Conservation (phyloP, 352 stramenopile genomes). For the Pythium dissotocum region DNA sequence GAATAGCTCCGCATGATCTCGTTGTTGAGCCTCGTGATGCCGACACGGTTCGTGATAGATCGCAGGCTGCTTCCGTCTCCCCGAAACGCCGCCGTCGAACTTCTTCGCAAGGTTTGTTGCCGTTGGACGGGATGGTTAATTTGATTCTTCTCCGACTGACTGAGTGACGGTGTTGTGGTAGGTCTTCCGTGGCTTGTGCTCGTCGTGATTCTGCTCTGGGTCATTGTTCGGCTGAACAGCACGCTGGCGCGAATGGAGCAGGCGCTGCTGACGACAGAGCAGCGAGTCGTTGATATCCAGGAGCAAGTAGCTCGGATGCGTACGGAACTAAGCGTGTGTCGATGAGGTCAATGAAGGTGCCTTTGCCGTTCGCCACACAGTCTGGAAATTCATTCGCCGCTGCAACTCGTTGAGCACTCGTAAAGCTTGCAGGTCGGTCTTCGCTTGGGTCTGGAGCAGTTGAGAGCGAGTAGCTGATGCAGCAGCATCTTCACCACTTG, state of each 20-base stretch:
- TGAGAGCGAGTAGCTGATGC: neutral
- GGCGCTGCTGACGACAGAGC: conserved; percentile 42
- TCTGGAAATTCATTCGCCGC: conserved; percentile 23
- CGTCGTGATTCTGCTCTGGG: conserved; percentile 55
- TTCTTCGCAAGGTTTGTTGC: conserved; percentile 23
- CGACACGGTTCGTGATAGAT: conserved; percentile 21
- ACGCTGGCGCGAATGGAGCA: conserved; percentile 64
- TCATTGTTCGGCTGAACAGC: conserved; percentile 60
- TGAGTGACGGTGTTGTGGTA: neutral
- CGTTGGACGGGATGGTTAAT: neutral
- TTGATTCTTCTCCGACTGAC: conserved; percentile 1
- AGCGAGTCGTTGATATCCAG: conserved; percentile 21
- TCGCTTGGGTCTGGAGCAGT: conserved; percentile 2
- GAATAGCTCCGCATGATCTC: conserved; percentile 4
- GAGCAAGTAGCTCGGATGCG: conserved; percentile 17
- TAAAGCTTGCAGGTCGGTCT: conserved; percentile 17
- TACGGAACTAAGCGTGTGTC: conserved; percentile 8
- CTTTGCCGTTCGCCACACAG: neutral
- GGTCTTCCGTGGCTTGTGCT: conserved; percentile 61
- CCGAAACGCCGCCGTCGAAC: conserved; percentile 22
- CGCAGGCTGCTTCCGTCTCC: conserved; percentile 14
- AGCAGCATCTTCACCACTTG: neutral
- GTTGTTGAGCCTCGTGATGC: conserved; percentile 23
- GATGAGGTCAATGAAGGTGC: conserved; percentile 4
- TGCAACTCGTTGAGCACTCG: conserved; percentile 22